These are phyloP conservation scores for Edaphochlamys debaryana DNA, from an alignment of 139 green algal species.

Conservation along the genomic window DNA sequence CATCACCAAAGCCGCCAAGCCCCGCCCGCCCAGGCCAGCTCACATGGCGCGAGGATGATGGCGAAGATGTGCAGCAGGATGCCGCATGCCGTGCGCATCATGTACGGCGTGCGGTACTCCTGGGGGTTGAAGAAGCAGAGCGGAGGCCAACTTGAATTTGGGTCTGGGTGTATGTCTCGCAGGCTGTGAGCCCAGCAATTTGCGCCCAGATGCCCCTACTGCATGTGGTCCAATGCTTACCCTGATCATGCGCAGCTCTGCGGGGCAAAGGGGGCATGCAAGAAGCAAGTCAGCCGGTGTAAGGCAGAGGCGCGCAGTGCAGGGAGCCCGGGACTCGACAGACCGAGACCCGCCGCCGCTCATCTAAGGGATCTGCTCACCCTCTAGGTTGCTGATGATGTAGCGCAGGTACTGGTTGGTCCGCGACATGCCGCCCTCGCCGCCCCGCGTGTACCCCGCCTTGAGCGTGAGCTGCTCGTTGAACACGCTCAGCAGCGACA, in stretches of 20 bases:
- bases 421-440: slow-evolving; percentile 57
- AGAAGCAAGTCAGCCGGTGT: too few relatives aligned
- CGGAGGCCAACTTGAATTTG: too few relatives aligned
- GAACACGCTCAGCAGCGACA: slow-evolving; percentile 55
- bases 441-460: slow-evolving; percentile 54
- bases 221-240: neutral
- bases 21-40: too few relatives aligned
- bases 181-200: too few relatives aligned
- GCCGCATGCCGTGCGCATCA: slow-evolving; percentile 57
- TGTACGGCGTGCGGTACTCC: slow-evolving; percentile 53
- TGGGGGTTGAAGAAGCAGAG: neutral
- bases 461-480: slow-evolving; percentile 60
- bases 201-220: neutral
- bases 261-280: neutral
- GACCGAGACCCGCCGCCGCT: too few relatives aligned
- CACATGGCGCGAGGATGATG: slow-evolving; percentile 46
- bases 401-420: slow-evolving; percentile 68
- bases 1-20: too few relatives aligned
- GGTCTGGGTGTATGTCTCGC: too few relatives aligned
- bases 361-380: too few relatives aligned
- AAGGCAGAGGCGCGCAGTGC: too few relatives aligned
- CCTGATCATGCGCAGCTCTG: slow-evolving; percentile 38
- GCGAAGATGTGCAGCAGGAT: slow-evolving; percentile 62
- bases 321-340: too few relatives aligned
- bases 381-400: slow-evolving; percentile 49